phyloP scores from a whole-genome alignment of 2,329 filamentous ascomycete genomes.

The Apiospora rasikravindrae region DNA sequence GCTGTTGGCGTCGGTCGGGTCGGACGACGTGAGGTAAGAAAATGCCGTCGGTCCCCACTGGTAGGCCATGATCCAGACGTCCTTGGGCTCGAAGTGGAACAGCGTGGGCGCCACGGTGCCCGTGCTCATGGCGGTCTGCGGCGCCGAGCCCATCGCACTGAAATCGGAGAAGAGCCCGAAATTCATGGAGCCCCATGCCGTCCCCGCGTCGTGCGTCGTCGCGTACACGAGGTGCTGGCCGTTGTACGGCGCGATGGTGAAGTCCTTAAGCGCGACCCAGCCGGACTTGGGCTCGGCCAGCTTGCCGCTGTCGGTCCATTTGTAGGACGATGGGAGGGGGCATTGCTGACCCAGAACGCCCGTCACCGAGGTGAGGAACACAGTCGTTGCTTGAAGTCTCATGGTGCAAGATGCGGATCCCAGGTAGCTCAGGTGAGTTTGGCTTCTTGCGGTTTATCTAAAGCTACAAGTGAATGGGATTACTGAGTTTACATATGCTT shows the following conservation, averaged over 20 bases:
- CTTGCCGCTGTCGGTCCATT: slow-evolving; percentile 2
- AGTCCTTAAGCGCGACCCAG: slow-evolving; percentile 63
- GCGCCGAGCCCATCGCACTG: slow-evolving; percentile 53
- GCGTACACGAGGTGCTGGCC: slow-evolving; percentile 66
- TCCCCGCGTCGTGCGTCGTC: slow-evolving; percentile 48
- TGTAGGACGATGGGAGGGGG: slow-evolving; percentile 12
- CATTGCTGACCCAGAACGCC: slow-evolving; percentile 1
- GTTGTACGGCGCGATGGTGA: slow-evolving; percentile 60
- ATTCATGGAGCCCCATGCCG: slow-evolving; percentile 61
- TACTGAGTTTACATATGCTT: neutral
- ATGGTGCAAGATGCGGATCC: neutral
- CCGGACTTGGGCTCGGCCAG: slow-evolving; percentile 16
- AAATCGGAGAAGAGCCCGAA: slow-evolving; percentile 62
- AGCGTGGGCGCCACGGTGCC: slow-evolving; percentile 63
- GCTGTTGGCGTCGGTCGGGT: slow-evolving; percentile 61
- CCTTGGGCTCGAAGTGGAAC: slow-evolving; percentile 67
- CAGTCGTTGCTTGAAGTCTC: neutral
- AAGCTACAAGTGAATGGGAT: neutral
- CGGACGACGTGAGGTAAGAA: slow-evolving; percentile 62
- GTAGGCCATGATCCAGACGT: slow-evolving; percentile 68
- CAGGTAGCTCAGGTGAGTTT: neutral
- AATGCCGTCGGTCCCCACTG: slow-evolving; percentile 68
- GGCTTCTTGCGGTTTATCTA: neutral
- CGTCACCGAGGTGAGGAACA: neutral
- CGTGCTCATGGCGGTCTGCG: slow-evolving; percentile 56